A percentile compares a stretch with the other conserved stretches of the same genome.
These are phyloP conservation scores for Phytophthora citricola DNA, from an alignment of 352 stramenopile genomes.

Conservation along the genomic window DNA sequence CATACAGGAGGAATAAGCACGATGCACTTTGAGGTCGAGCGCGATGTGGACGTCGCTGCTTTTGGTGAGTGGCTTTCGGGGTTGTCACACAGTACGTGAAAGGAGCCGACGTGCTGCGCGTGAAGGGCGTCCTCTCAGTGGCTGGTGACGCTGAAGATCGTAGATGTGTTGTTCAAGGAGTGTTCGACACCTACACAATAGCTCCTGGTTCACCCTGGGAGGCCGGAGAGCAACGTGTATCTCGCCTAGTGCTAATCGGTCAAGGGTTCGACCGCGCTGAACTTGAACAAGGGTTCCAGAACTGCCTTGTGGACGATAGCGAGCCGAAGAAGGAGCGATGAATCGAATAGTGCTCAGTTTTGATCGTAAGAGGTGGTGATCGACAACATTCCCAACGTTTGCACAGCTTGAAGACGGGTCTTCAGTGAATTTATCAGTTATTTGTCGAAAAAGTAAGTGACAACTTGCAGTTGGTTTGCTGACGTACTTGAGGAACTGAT, in stretches of 20 bases:
- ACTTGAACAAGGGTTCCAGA: constrained; percentile 56
- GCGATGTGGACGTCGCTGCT: constrained; percentile 49
- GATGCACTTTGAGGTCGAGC: constrained; percentile 61
- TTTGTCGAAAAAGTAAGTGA: constrained; percentile 5
- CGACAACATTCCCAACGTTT: background rate
- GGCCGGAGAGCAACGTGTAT: constrained; percentile 42
- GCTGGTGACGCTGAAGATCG: constrained; percentile 41
- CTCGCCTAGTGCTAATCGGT: constrained; percentile 71
- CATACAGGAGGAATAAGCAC: constrained; percentile 67
- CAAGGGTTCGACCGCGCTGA: constrained; percentile 51
- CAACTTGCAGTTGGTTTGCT: constrained; percentile 4
- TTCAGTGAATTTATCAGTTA: constrained; percentile 18
- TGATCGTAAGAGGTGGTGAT: constrained; percentile 7
- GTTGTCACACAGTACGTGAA: constrained; percentile 68
- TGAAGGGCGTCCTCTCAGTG: constrained; percentile 71
- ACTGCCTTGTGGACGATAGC: constrained; percentile 40
- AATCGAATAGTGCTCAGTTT: constrained; percentile 10
- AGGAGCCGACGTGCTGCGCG: constrained; percentile 58
- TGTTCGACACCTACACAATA: constrained; percentile 82
- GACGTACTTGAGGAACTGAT: constrained; percentile 7
- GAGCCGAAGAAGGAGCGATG: constrained; percentile 47
- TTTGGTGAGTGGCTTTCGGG: constrained; percentile 70
- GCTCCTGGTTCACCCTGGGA: constrained; percentile 53
- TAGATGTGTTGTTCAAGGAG: constrained; percentile 70
- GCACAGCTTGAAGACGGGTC: background rate